These are phyloP conservation scores for Hippophae tibetana DNA, from an alignment of 306 rosid genomes.

Conservation along the genomic window DNA sequence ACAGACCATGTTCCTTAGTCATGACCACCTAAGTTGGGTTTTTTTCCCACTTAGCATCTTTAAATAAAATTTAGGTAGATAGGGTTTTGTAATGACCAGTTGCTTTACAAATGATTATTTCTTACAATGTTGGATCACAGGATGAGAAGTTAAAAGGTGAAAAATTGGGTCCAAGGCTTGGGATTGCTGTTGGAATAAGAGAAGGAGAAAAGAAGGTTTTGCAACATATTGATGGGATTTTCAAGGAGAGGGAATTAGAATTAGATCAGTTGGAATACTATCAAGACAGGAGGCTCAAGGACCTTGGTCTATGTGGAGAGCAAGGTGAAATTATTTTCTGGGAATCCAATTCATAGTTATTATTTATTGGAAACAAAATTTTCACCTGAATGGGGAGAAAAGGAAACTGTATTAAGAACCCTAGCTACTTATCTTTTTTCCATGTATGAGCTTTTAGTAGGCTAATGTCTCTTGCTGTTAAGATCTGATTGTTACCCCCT, in stretches of 20 bases:
- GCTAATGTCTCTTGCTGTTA: no score
- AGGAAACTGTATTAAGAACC: background rate
- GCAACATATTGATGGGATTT: conserved; percentile 60
- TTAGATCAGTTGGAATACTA: conserved; percentile 60
- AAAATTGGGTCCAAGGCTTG: conserved; percentile 50
- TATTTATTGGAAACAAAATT: conserved; percentile 2
- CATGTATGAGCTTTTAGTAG: no score
- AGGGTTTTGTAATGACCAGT: no score
- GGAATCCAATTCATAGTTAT: conserved; percentile 31
- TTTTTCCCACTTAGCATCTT: no score
- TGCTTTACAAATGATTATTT: background rate
- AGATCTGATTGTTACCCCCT: no score
- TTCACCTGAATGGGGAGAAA: background rate
- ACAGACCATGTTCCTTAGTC: no score
- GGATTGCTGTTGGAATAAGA: conserved; percentile 81
- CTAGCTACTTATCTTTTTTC: no score
- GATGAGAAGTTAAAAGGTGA: conserved; percentile 61
- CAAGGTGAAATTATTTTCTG: conserved; percentile 67
- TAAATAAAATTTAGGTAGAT: no score
- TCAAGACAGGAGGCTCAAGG: conserved; percentile 92
- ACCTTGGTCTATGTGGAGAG: conserved; percentile 93
- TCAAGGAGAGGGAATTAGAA: conserved; percentile 59
- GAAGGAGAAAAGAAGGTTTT: conserved; percentile 77
- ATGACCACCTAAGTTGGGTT: no score
- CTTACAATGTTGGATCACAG: conserved; percentile 29